phyloP scores from a whole-genome alignment of 1,139 yeast genomes.

The Saccharomyces hybrid region DNA sequence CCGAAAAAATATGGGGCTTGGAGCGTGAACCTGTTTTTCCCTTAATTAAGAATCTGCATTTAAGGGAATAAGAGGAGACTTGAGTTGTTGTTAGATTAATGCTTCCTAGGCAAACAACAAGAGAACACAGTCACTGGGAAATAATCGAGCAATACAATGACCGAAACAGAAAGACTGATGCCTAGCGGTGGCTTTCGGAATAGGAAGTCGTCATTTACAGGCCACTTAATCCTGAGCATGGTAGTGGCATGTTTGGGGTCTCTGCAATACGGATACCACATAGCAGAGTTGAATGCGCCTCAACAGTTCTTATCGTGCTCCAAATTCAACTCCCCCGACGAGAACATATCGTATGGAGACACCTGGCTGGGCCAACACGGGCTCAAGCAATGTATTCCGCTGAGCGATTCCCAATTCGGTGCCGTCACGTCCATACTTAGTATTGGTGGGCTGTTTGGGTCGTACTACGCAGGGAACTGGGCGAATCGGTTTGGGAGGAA shows the following conservation, averaged over 20 bases:
- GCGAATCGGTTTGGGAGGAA: constrained; percentile 66
- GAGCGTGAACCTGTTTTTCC: background rate
- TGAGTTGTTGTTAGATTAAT: background rate
- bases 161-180: constrained; percentile 1
- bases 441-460: constrained; percentile 79
- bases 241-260: constrained; percentile 59
- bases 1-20: background rate
- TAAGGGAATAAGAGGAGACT: background rate
- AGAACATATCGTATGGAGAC: constrained; percentile 21
- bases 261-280: constrained; percentile 83
- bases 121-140: background rate
- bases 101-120: background rate
- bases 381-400: constrained; percentile 46
- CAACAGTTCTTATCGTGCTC: constrained; percentile 52
- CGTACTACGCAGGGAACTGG: constrained; percentile 61
- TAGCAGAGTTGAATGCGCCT: constrained; percentile 86
- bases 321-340: constrained; percentile 15
- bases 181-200: constrained; percentile 1
- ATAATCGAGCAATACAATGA: background rate
- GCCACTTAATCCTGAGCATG: constrained; percentile 28
- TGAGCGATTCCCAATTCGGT: constrained; percentile 63
- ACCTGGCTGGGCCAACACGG: constrained; percentile 29
- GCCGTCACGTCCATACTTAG: constrained; percentile 77
- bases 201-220: constrained; percentile 10
- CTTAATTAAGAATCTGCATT: background rate